phyloP scores from a whole-genome alignment of 2,329 filamentous ascomycete species.

The Talaromyces piceae region DNA sequence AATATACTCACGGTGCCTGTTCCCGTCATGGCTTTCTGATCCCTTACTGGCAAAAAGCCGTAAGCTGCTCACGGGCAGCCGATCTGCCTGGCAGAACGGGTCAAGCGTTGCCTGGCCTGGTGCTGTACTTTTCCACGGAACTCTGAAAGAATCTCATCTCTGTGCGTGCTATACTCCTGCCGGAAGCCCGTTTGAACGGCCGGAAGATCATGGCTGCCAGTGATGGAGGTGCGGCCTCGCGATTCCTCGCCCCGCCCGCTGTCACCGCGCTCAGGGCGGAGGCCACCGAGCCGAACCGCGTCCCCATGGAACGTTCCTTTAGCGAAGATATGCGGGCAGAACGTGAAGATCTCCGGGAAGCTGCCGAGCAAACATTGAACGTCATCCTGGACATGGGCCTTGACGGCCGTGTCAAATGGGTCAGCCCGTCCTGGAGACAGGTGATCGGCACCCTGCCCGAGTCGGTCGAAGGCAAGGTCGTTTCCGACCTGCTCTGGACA shows the following conservation, averaged over 20 bases:
- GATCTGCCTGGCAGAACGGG: slow-evolving; percentile 40
- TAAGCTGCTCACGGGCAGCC: slow-evolving; percentile 34
- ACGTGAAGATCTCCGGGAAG: slow-evolving; percentile 86
- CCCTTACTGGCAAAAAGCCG: slow-evolving; percentile 32
- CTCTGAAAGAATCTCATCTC: slow-evolving; percentile 2
- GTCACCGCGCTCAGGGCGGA: slow-evolving; percentile 39
- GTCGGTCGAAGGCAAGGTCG: slow-evolving; percentile 65
- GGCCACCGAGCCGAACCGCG: slow-evolving; percentile 30
- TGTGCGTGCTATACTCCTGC: no score
- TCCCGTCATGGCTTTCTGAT: slow-evolving; percentile 34
- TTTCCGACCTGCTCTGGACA: slow-evolving; percentile 73
- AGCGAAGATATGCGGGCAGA: slow-evolving; percentile 90
- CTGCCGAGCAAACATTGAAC: slow-evolving; percentile 92
- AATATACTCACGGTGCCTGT: background rate
- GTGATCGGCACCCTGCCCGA: slow-evolving; percentile 75
- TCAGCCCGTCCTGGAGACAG: slow-evolving; percentile 91
- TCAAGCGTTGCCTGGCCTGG: slow-evolving; percentile 23
- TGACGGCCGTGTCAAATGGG: slow-evolving; percentile 86
- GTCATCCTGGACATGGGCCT: slow-evolving; percentile 91
- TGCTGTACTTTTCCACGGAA: background rate
- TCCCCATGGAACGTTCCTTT: slow-evolving; percentile 54
- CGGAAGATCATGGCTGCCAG: slow-evolving; percentile 34
- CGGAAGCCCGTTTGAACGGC: no score
- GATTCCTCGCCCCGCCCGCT: slow-evolving; percentile 38
- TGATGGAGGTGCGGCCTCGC: slow-evolving; percentile 25